phyloP scores from a whole-genome alignment of 2,329 filamentous ascomycete genomes.

The Exophiala spinifera region DNA sequence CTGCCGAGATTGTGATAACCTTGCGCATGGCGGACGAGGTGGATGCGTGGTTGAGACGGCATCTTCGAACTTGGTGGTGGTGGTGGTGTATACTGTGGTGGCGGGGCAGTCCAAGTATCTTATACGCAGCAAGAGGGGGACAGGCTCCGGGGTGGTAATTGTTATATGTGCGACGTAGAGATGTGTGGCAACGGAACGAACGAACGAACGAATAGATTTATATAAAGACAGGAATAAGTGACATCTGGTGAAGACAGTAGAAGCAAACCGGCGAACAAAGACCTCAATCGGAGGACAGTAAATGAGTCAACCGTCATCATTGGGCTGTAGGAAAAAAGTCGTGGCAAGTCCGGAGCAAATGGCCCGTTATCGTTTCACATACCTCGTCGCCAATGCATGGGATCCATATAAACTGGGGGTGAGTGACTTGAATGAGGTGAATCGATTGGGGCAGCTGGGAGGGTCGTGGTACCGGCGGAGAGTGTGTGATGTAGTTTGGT shows the following conservation, averaged over 20 bases:
- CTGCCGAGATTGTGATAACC: constrained; percentile 75
- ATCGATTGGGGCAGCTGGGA: not conserved
- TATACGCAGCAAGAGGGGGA: too few relatives aligned
- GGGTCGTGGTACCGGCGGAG: too few relatives aligned
- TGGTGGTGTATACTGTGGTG: not conserved
- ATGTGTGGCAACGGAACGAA: not conserved
- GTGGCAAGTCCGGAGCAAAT: not conserved
- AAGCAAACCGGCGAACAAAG: too few relatives aligned
- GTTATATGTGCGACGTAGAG: not conserved
- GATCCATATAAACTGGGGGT: too few relatives aligned
- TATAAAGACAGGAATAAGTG: not conserved
- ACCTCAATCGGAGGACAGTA: not conserved
- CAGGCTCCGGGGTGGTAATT: too few relatives aligned
- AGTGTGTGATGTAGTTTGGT: too few relatives aligned
- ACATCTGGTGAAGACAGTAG: not conserved
- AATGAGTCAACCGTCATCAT: not conserved
- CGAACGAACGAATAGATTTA: too few relatives aligned
- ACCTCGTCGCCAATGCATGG: not conserved
- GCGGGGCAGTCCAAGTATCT: too few relatives aligned
- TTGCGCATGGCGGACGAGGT: constrained; percentile 41
- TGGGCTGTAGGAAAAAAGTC: not conserved
- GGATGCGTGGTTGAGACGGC: constrained; percentile 23
- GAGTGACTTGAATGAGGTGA: not conserved
- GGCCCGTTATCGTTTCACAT: not conserved
- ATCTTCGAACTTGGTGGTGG: constrained; percentile 3